A percentile compares a stretch with the other conserved stretches of the same genome.
Evolutionary conservation across 176 grass and related monocot species (phyloP).

Genomic region (Carex myosuroides): DNA sequence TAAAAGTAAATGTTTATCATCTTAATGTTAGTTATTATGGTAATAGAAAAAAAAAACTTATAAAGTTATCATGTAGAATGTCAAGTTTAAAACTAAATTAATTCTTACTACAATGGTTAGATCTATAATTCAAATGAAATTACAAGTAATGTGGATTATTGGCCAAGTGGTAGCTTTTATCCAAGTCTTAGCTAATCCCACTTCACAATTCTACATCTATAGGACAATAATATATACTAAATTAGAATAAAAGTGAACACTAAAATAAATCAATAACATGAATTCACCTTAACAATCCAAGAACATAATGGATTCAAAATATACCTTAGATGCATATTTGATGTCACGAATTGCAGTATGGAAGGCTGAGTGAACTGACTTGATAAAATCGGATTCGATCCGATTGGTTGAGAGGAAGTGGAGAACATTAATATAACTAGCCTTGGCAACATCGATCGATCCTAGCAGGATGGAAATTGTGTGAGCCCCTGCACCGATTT

Average conservation of each 20-base stretch:
- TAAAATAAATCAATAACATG: not conserved
- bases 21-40: not conserved
- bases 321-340: not conserved
- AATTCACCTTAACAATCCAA: not conserved
- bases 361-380: not conserved
- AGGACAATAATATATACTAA: not conserved
- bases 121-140: too few species aligned
- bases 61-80: not conserved
- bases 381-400: not conserved
- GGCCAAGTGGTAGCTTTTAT: not conserved
- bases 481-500: not conserved
- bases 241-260: not conserved
- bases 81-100: too few species aligned
- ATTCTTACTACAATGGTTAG: too few species aligned
- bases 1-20: not conserved
- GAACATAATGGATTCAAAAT: not conserved
- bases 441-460: not conserved
- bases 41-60: not conserved
- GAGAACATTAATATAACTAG: constrained; percentile 4
- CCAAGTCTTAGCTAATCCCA: not conserved
- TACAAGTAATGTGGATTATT: too few species aligned
- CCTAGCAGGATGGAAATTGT: not conserved
- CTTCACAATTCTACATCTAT: not conserved
- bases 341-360: not conserved
- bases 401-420: not conserved